Conservation (phyloP, 2,329 filamentous ascomycete species). For the Fusarium nurragi region DNA sequence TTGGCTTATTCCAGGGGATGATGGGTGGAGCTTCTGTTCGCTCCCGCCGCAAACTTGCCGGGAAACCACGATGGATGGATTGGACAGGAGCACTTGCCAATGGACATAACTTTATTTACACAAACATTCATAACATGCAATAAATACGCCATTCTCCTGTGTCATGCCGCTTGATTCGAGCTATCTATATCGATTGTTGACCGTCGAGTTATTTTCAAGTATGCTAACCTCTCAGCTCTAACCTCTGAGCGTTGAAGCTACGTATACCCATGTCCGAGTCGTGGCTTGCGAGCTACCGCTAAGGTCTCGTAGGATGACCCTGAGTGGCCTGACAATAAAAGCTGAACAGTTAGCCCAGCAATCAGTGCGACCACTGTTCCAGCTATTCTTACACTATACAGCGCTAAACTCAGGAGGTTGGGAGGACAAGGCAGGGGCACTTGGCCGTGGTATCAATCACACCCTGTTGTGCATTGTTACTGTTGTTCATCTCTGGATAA, state of each 20-base stretch:
- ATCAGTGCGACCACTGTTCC: neutral
- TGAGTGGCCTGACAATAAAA: slow-evolving; percentile 14
- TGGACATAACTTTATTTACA: slow-evolving; percentile 1
- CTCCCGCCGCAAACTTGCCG: slow-evolving; percentile 3
- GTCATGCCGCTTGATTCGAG: neutral
- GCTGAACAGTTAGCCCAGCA: neutral
- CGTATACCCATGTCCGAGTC: slow-evolving; percentile 19
- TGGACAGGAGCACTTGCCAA: neutral
- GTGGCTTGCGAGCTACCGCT: slow-evolving; percentile 10
- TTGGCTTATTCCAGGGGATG: slow-evolving; percentile 28
- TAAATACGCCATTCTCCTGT: neutral
- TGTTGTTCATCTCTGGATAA: neutral
- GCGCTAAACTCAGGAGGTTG: slow-evolving; percentile 38
- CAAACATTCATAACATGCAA: neutral
- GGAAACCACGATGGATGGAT: neutral
- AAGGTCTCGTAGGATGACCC: neutral
- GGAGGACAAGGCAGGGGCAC: slow-evolving; percentile 15
- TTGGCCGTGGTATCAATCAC: neutral
- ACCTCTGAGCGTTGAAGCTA: slow-evolving; percentile 11
- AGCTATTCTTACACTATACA: slow-evolving; percentile 6
- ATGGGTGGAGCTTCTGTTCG: slow-evolving; percentile 21
- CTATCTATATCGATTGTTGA: neutral
- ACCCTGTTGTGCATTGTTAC: slow-evolving; percentile 3
- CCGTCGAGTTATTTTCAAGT: neutral
- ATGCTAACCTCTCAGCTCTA: neutral